Percentiles rank a stretch among this genome's conserved stretches.
These are phyloP conservation scores for Sphagnum tenellum DNA, from an alignment of 225 moss, liverwort and hornwort genomes.

Conservation along the genomic window DNA sequence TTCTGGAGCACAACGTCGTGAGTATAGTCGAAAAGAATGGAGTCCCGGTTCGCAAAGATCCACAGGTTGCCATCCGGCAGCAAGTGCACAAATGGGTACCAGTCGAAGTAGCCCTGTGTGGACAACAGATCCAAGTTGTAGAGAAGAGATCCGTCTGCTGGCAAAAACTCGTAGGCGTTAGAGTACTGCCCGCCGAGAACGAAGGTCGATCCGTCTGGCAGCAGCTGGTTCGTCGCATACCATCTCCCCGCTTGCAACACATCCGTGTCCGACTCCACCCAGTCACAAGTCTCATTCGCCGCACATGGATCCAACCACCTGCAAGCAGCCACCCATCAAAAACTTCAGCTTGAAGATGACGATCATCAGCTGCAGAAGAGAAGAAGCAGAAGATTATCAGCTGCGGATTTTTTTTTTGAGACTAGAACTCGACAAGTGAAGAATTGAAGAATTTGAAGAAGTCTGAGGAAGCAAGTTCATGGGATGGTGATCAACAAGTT, in stretches of 20 bases:
- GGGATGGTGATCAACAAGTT: neutral
- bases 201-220: constrained; percentile 70
- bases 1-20: constrained; percentile 35
- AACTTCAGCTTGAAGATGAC: neutral
- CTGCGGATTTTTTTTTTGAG: too few species aligned
- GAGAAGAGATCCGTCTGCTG: constrained; percentile 47
- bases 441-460: neutral
- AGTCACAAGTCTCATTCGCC: constrained; percentile 61
- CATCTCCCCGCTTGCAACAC: constrained; percentile 48
- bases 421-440: neutral
- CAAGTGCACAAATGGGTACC: constrained; percentile 82
- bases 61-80: constrained; percentile 75
- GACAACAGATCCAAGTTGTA: constrained; percentile 40
- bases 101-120: constrained; percentile 44
- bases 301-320: constrained; percentile 58
- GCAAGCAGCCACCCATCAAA: neutral
- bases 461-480: neutral
- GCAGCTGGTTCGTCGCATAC: constrained; percentile 81
- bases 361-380: too few species aligned
- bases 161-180: constrained; percentile 54
- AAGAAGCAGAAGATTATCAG: too few species aligned
- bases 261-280: constrained; percentile 46
- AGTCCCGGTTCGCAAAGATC: constrained; percentile 61
- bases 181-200: constrained; percentile 65
- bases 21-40: constrained; percentile 45